Evolutionary conservation across 2,329 filamentous ascomycete species (phyloP), one percentile per base, ranked within the genome.

Genomic region (Phaeosphaeriaceae sp.): DNA sequence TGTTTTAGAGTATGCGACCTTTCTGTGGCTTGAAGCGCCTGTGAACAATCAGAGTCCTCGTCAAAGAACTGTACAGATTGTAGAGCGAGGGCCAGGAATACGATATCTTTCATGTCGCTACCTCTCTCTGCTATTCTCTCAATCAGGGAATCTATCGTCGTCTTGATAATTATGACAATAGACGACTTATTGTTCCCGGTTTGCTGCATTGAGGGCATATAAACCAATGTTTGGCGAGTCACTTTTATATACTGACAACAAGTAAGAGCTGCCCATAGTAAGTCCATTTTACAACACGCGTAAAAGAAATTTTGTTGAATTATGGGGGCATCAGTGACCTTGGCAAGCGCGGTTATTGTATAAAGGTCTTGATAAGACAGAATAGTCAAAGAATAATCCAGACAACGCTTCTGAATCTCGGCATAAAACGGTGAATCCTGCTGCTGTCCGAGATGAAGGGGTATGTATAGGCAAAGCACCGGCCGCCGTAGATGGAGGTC

Each of bases 221-320:
- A 23, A 15, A 35, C 15, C 8, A 18, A n/a, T 13, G 38, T n/a
- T 21, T 46, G 45, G 12, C 34, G 44, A 1, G 45, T 34, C 9
- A 49, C n/a, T 37, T 56, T 68, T 43, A 72, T 63, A 28, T 66
- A 58, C 28, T 63, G 61, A 43, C 69, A 73, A 12, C 70, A 44
- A 16, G 56, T 60, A 5, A 73, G 51, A 5, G 68, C 70, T 2
- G 67, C 64, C 55, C 59, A 66, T 2, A 71, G 40, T 6, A 71
- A 50, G 30, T 73, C 70, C 6, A 54, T 60, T 12, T 67, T 66
- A 46, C 63, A 72, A 26, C 64, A 50, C 1, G 46, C 42, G 21
- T 66, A 61, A 52, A 71, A 73, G 9, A 67, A 55, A 28, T 68
- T 60, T 58, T 61, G 49, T 9, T 56, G 53, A 12, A 45, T 36